phyloP scores from a whole-genome alignment of 176 grass and related monocot species.

The Puya raimondii region DNA sequence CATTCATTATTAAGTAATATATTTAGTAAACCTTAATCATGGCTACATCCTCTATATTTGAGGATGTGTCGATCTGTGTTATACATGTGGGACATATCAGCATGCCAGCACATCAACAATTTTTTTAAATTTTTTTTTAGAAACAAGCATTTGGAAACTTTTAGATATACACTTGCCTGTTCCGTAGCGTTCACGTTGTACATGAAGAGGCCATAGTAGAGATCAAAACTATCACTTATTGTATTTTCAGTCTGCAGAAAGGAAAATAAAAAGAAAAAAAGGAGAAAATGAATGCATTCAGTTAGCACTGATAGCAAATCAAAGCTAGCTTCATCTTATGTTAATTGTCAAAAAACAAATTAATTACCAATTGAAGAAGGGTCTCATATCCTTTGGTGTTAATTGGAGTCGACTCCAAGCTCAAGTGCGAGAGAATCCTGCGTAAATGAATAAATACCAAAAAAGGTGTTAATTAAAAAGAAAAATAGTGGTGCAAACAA shows the following conservation, averaged over 20 bases:
- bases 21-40: too few species aligned
- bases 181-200: slow-evolving; percentile 67
- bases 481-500: too few species aligned
- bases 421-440: slow-evolving; percentile 51
- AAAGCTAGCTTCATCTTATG: not conserved
- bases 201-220: slow-evolving; percentile 71
- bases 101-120: too few species aligned
- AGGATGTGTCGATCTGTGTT: too few species aligned
- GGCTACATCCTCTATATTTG: too few species aligned
- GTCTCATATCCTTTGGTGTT: slow-evolving; percentile 70
- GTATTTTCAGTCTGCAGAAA: slow-evolving; percentile 41
- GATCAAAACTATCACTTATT: slow-evolving; percentile 49
- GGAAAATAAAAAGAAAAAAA: not conserved
- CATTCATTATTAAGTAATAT: too few species aligned
- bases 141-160: not conserved
- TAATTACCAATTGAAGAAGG: slow-evolving; percentile 53
- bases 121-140: not conserved
- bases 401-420: slow-evolving; percentile 53
- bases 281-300: not conserved
- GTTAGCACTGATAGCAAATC: not conserved
- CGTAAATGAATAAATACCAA: not conserved
- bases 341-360: not conserved
- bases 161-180: slow-evolving; percentile 34
- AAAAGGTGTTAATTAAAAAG: too few species aligned
- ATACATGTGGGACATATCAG: too few species aligned